Base-by-base conservation (phyloP, 2,329 filamentous ascomycete species). In the Didymella glomerata region DNA sequence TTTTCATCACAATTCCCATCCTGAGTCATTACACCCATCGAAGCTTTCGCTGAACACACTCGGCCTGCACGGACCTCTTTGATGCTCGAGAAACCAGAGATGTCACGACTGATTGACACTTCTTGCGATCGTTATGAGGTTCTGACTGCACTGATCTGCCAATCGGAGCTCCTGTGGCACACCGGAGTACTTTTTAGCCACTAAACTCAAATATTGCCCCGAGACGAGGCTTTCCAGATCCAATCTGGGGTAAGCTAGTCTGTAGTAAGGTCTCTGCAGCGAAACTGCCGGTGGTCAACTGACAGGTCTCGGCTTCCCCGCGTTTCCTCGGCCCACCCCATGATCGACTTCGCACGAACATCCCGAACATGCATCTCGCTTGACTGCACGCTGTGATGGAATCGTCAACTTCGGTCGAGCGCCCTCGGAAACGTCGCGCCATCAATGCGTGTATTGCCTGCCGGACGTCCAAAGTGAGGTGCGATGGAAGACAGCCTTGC, bases 391-490 rank as follows among this genome's bases (percentile, higher is more conserved):
- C n/a, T 20, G 1, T 27, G 16, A 58, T 63, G 57, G 34, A 27
- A 38, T 32, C 38, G 30, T 36, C 57, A 22, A 20, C 11, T 7
- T 24, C 42, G 16, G 11, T 55, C n/a, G 62, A 68, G 25, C 61
- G 63, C 32, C 67, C 69, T 25, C 71, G 73, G 30, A 75, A 75
- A 67, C 68, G 72, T 22, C 68, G 73, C 27, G 73, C 72, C 11
- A 74, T 75, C 62, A 70, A 74, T 49, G 73, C 73, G 14, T 76
- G 73, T 60, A 55, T 60, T 27, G 45, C 53, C 25, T 76, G 73
- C 56, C 70, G 73, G 36, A 65, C 64, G 7, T 72, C 72, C 24
- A 76, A 76, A 52, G 73, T 76, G 11, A 64, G 68, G 42, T 76
- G 73, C 51, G 69, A 75, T 59, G 72, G 73, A 10, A 61, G 64